Conservation (phyloP, 768 basidiomycete species). For the Pulveroboletus sp. region DNA sequence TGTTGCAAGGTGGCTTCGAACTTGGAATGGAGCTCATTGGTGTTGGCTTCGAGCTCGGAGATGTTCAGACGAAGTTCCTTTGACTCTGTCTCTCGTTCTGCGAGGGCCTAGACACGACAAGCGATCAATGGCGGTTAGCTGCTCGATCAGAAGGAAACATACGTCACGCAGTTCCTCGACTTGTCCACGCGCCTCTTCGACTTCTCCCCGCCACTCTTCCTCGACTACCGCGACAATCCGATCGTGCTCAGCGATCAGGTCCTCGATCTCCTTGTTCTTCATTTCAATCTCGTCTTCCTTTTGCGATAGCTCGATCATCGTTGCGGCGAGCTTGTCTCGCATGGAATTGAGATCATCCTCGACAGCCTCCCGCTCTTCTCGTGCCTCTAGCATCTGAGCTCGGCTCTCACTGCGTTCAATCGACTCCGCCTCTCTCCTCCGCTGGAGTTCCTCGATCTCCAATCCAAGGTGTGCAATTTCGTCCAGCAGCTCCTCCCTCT, state of each 20-base stretch:
- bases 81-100: slow-evolving; percentile 75
- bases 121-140: not conserved
- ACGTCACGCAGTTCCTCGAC: slow-evolving; percentile 78
- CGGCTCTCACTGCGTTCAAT: slow-evolving; percentile 71
- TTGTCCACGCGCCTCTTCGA: slow-evolving; percentile 73
- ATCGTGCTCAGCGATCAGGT: slow-evolving; percentile 69
- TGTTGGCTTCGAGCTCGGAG: slow-evolving; percentile 69
- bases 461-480: slow-evolving; percentile 58
- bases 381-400: slow-evolving; percentile 62
- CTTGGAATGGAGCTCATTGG: slow-evolving; percentile 64
- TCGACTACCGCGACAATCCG: slow-evolving; percentile 70
- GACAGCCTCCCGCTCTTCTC: slow-evolving; percentile 72
- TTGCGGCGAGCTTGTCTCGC: slow-evolving; percentile 73
- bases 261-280: slow-evolving; percentile 72
- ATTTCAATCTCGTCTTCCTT: slow-evolving; percentile 84
- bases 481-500: slow-evolving; percentile 67
- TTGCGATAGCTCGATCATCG: slow-evolving; percentile 78
- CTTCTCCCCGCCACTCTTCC: slow-evolving; percentile 84
- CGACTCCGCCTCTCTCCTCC: slow-evolving; percentile 56
- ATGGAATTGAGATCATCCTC: slow-evolving; percentile 73
- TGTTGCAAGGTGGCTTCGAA: slow-evolving; percentile 72
- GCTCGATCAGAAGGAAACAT: slow-evolving; percentile 17
- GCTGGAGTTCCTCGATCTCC: slow-evolving; percentile 61
- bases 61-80: slow-evolving; percentile 70
- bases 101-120: slow-evolving; percentile 48